A percentile compares a stretch with the other conserved stretches of the same genome.
phyloP scores from a whole-genome alignment of 2,329 filamentous ascomycete species.

The Huntiella savannae region DNA sequence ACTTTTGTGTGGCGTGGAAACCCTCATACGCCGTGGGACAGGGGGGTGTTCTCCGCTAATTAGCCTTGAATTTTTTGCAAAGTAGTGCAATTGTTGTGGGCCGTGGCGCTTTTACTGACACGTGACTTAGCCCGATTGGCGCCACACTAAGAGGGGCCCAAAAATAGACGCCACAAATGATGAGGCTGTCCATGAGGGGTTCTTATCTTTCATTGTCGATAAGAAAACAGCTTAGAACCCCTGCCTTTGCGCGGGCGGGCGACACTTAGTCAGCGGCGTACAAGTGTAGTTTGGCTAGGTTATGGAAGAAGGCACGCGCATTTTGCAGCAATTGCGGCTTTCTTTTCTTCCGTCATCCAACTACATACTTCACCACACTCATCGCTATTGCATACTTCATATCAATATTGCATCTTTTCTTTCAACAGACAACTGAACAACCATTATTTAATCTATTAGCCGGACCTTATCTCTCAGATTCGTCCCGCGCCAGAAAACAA shows the following conservation, averaged over 20 bases:
- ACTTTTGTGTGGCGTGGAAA: constrained; percentile 28
- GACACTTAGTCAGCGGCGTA: no score
- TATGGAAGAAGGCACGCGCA: no score
- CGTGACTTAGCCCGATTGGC: constrained; percentile 4
- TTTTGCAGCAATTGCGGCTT: no score
- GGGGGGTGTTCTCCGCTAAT: constrained; percentile 6
- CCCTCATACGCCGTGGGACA: constrained; percentile 18
- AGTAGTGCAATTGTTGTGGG: constrained; percentile 10
- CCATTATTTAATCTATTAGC: not conserved
- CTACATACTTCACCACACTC: no score
- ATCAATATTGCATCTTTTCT: no score
- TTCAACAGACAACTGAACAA: no score
- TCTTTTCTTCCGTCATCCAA: no score
- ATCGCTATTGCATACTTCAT: no score
- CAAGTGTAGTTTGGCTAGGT: no score
- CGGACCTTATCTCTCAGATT: not conserved
- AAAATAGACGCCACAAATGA: not conserved
- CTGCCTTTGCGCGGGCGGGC: no score
- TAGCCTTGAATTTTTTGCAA: constrained; percentile 5
- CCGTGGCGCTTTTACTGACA: constrained; percentile 7
- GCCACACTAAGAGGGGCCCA: not conserved
- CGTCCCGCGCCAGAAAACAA: not conserved
- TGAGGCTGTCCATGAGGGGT: no score
- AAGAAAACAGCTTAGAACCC: no score
- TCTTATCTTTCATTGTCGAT: not conserved